Percentiles rank a stretch among this genome's conserved stretches.
These are phyloP conservation scores for Plasmodium gonderi DNA, from an alignment of 169 alveolate species.

Conservation along the genomic window DNA sequence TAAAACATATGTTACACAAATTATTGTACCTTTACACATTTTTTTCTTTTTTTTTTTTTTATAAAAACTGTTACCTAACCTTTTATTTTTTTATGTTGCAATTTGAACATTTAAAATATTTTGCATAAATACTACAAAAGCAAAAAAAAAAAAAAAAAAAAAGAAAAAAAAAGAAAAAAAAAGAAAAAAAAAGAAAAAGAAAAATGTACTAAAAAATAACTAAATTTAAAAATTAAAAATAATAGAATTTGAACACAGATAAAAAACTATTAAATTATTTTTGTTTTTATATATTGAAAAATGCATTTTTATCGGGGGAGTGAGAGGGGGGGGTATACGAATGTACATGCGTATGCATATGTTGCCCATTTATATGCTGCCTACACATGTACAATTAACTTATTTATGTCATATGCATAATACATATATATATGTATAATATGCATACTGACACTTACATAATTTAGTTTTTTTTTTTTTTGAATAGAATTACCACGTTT, in stretches of 20 bases:
- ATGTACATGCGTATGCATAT: background rate
- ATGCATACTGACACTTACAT: background rate
- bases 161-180: conserved; percentile 13
- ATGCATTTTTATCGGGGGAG: background rate
- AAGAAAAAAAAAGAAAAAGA: background rate
- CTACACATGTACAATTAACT: background rate
- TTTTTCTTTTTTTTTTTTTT: background rate
- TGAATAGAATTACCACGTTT: background rate
- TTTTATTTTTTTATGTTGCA: conserved; percentile 54
- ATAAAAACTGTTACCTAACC: conserved; percentile 10
- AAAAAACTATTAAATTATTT: conserved; percentile 25
- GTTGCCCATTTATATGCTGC: background rate
- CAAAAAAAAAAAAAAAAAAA: conserved; percentile 13
- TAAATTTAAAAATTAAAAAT: conserved; percentile 53
- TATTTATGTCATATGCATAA: background rate
- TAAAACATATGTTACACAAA: background rate
- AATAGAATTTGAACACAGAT: conserved; percentile 49
- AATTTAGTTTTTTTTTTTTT: background rate
- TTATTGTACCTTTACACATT: background rate
- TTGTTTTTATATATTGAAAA: conserved; percentile 3
- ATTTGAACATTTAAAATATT: conserved; percentile 59
- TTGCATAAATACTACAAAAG: conserved; percentile 21
- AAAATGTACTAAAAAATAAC: conserved; percentile 17
- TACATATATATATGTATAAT: background rate
- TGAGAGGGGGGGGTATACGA: background rate